A percentile compares a stretch with the other conserved stretches of the same genome.
Conservation (phyloP, 1,284 basidiomycete genomes). For the Trichosporon asahii region DNA sequence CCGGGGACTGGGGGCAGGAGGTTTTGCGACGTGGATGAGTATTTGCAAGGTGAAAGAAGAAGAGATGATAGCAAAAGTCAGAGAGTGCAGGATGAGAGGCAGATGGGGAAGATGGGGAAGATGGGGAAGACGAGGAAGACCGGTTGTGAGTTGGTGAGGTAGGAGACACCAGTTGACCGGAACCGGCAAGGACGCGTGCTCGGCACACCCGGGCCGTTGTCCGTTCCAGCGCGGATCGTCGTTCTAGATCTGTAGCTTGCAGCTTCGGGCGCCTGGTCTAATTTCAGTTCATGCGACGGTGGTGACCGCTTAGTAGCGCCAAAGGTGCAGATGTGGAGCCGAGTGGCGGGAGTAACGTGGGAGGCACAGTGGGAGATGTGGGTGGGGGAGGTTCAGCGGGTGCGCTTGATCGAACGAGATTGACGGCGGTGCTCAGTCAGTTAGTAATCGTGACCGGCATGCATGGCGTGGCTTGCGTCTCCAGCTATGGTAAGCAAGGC, state of each 20-base stretch:
- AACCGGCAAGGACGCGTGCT: neutral
- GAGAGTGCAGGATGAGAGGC: too few relatives aligned
- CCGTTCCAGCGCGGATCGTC: neutral
- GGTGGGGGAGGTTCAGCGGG: neutral
- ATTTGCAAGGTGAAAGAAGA: too few relatives aligned
- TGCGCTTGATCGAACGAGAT: neutral
- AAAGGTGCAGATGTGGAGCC: neutral
- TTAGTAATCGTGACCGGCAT: neutral
- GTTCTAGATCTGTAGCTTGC: neutral
- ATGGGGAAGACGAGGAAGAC: too few relatives aligned
- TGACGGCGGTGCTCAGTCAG: neutral
- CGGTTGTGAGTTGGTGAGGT: too few relatives aligned
- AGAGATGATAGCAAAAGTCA: too few relatives aligned
- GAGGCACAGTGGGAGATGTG: neutral
- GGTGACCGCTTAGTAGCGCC: neutral
- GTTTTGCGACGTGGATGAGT: too few relatives aligned
- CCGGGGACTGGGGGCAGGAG: too few relatives aligned
- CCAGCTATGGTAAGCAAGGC: neutral
- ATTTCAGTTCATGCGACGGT: neutral
- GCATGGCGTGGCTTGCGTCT: neutral
- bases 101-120: too few relatives aligned
- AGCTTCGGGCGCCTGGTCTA: too few relatives aligned
- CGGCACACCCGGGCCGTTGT: neutral
- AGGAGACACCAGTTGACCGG: too few relatives aligned
- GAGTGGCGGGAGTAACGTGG: neutral